Evolutionary conservation across 1,284 basidiomycete species (phyloP).

Genomic region (Sanghuangporus baumii): DNA sequence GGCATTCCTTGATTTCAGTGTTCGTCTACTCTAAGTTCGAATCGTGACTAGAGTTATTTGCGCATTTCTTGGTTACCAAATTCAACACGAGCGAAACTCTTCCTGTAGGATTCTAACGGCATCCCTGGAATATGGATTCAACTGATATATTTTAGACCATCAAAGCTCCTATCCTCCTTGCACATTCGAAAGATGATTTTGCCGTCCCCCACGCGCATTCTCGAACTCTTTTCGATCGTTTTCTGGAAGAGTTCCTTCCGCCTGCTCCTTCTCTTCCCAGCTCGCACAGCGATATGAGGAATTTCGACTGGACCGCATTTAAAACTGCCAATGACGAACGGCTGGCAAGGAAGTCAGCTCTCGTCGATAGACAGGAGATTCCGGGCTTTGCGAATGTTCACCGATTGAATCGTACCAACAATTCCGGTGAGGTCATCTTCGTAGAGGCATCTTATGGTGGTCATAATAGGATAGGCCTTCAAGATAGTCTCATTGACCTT

Average conservation of each 20-base stretch:
- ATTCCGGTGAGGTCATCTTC: slow-evolving; percentile 44
- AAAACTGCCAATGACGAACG: slow-evolving; percentile 32
- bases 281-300: slow-evolving; percentile 21
- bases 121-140: slow-evolving; percentile 2
- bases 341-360: slow-evolving; percentile 25
- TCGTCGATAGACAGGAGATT: slow-evolving; percentile 44
- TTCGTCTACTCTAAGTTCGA: not conserved
- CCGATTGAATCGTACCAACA: slow-evolving; percentile 38
- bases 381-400: slow-evolving; percentile 53
- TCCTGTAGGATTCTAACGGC: slow-evolving; percentile 36
- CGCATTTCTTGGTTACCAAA: slow-evolving; percentile 49
- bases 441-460: slow-evolving; percentile 59
- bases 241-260: slow-evolving; percentile 62
- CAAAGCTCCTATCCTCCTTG: slow-evolving; percentile 65
- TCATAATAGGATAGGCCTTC: slow-evolving; percentile 58
- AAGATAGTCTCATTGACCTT: slow-evolving; percentile 70
- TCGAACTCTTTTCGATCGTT: slow-evolving; percentile 60
- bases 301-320: slow-evolving; percentile 12
- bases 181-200: slow-evolving; percentile 77
- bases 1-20: slow-evolving; percentile 1
- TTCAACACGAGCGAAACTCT: slow-evolving; percentile 64
- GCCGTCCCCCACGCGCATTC: slow-evolving; percentile 80
- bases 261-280: slow-evolving; percentile 36
- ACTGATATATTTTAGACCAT: slow-evolving; percentile 39
- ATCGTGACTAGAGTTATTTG: slow-evolving; percentile 44